phyloP scores from a whole-genome alignment of 73 alveolate species.

The Diophrys appendiculata region DNA sequence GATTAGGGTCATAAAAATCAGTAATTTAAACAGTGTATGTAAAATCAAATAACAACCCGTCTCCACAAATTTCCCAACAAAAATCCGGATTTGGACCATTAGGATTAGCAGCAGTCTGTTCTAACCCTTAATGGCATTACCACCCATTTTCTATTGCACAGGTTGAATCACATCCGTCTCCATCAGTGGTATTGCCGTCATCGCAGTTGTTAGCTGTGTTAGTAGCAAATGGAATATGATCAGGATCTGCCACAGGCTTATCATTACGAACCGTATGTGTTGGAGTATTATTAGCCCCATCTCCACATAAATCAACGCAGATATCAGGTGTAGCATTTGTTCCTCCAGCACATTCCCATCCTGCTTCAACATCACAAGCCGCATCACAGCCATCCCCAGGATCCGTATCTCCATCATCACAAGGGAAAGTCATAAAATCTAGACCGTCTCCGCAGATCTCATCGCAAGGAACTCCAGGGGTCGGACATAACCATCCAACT shows the following conservation, averaged over 20 bases:
- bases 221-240: not conserved
- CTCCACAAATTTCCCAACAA: not conserved
- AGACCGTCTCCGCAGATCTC: conserved; percentile 54
- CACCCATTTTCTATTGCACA: conserved; percentile 50
- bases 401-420: conserved; percentile 63
- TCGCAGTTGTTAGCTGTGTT: conserved; percentile 25
- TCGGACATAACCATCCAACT: conserved; percentile 37
- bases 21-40: not conserved
- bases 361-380: conserved; percentile 45
- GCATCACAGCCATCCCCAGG: conserved; percentile 66
- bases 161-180: conserved; percentile 37
- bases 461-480: conserved; percentile 21
- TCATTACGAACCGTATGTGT: conserved; percentile 11
- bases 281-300: conserved; percentile 24
- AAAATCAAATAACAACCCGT: not conserved
- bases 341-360: conserved; percentile 57
- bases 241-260: conserved; percentile 5
- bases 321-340: conserved; percentile 6
- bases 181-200: conserved; percentile 40
- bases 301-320: conserved; percentile 57
- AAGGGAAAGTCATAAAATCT: not conserved
- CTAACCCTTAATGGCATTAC: conserved; percentile 32
- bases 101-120: too few species aligned
- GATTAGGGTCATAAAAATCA: not conserved
- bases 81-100: not conserved